These are phyloP conservation scores for Patellaria atrata DNA, from an alignment of 495 filamentous ascomycete species.

Conservation along the genomic window DNA sequence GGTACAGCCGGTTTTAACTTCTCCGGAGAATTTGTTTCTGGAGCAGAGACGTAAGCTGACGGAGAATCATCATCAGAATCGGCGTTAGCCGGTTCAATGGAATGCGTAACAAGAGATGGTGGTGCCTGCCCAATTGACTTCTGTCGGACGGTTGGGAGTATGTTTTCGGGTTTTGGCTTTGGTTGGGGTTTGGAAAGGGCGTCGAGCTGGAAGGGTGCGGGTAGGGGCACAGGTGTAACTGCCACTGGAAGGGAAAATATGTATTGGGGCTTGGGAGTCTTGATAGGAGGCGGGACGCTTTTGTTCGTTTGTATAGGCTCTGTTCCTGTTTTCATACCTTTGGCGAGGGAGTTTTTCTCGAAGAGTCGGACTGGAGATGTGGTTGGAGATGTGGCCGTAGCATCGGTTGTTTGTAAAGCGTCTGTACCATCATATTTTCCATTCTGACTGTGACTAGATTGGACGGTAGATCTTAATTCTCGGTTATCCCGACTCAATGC, in stretches of 20 bases:
- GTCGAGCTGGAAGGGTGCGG: background rate
- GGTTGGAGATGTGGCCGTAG: conserved; percentile 39
- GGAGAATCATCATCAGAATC: conserved; percentile 11
- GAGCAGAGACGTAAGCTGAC: conserved; percentile 16
- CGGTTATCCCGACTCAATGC: background rate
- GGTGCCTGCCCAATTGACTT: conserved; percentile 1
- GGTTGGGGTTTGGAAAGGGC: conserved; percentile 5
- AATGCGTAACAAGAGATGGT: background rate
- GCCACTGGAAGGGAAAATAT: conserved; percentile 6
- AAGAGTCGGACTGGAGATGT: conserved; percentile 47
- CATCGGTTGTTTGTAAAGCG: conserved; percentile 28
- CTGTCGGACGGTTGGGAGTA: background rate
- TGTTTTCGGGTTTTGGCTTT: conserved; percentile 5
- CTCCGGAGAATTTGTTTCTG: conserved; percentile 9
- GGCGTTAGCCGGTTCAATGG: conserved; percentile 3
- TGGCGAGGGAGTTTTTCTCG: conserved; percentile 28
- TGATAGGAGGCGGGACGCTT: conserved; percentile 16
- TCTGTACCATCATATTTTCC: no score
- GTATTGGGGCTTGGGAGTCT: conserved; percentile 17
- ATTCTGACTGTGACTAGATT: no score
- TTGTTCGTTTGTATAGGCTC: conserved; percentile 1
- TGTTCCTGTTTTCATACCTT: background rate
- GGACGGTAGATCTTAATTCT: background rate
- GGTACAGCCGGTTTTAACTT: conserved; percentile 17
- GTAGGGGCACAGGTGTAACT: background rate